phyloP scores from a whole-genome alignment of 495 filamentous ascomycete species.

The Saxophila tyrrhenica region DNA sequence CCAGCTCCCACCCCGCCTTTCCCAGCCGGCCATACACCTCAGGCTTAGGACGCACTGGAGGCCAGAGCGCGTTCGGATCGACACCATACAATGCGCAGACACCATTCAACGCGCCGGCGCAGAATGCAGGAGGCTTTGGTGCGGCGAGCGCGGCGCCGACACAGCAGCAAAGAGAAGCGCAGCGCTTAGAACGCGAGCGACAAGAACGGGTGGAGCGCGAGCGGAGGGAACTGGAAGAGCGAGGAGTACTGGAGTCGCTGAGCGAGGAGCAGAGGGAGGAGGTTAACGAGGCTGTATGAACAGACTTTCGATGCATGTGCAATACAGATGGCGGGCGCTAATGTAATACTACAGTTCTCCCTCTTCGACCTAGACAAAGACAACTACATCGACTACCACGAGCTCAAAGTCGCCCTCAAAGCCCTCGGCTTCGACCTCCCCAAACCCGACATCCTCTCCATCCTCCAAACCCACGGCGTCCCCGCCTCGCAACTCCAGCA shows the following conservation, averaged over 20 bases:
- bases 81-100: conserved; percentile 12
- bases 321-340: conserved; percentile 33
- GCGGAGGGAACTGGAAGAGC: conserved; percentile 26
- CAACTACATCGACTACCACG: conserved; percentile 87
- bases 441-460: conserved; percentile 65
- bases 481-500: conserved; percentile 32
- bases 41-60: conserved; percentile 14
- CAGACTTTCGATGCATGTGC: too few species aligned
- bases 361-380: conserved; percentile 98
- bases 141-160: conserved; percentile 13
- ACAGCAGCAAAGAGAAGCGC: conserved; percentile 27
- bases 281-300: conserved; percentile 72
- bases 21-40: conserved; percentile 22
- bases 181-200: conserved; percentile 29
- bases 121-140: conserved; percentile 6
- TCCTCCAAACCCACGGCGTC: conserved; percentile 58
- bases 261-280: conserved; percentile 83
- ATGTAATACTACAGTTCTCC: conserved; percentile 45
- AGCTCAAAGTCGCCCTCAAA: conserved; percentile 94
- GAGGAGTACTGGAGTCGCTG: conserved; percentile 36
- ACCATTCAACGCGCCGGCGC: conserved; percentile 16
- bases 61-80: conserved; percentile 27
- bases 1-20: conserved; percentile 14
- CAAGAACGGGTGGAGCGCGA: conserved; percentile 32
- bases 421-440: conserved; percentile 86